These are phyloP conservation scores for Citrullus colocynthis DNA, from an alignment of 306 rosid species.

Conservation along the genomic window DNA sequence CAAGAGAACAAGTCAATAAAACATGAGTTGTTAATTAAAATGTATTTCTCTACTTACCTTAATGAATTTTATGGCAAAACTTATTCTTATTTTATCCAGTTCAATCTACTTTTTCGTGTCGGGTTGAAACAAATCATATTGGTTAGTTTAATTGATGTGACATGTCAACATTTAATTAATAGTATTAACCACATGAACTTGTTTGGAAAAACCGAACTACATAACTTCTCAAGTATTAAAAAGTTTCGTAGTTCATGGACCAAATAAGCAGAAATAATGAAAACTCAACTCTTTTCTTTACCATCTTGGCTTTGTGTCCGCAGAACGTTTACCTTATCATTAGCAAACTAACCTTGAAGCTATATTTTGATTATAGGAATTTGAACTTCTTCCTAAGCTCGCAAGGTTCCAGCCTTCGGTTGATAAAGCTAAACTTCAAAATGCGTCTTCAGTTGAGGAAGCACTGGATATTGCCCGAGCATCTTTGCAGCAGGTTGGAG, in stretches of 20 bases:
- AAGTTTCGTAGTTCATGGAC: neutral
- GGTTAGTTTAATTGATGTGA: neutral
- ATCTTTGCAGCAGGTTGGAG: conserved; percentile 25
- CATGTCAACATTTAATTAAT: neutral
- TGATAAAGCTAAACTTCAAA: conserved; percentile 66
- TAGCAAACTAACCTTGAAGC: conserved; percentile 5
- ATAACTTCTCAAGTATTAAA: too few relatives aligned
- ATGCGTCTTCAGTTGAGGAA: conserved; percentile 71
- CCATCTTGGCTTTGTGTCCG: neutral
- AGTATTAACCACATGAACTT: neutral
- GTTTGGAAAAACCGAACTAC: neutral
- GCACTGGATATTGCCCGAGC: conserved; percentile 56
- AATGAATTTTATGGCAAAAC: neutral
- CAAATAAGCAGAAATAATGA: neutral
- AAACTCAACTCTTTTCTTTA: neutral
- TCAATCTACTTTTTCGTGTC: neutral
- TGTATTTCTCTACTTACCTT: neutral
- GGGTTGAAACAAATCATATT: neutral
- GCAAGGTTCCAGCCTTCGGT: conserved; percentile 66
- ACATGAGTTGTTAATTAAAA: neutral
- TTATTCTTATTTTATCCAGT: neutral
- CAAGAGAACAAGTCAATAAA: neutral
- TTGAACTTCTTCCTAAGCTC: conserved; percentile 77
- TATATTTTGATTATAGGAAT: conserved; percentile 35
- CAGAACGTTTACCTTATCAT: neutral